Conservation (phyloP, 169 alveolate species). For the Cystoisospora suis region DNA sequence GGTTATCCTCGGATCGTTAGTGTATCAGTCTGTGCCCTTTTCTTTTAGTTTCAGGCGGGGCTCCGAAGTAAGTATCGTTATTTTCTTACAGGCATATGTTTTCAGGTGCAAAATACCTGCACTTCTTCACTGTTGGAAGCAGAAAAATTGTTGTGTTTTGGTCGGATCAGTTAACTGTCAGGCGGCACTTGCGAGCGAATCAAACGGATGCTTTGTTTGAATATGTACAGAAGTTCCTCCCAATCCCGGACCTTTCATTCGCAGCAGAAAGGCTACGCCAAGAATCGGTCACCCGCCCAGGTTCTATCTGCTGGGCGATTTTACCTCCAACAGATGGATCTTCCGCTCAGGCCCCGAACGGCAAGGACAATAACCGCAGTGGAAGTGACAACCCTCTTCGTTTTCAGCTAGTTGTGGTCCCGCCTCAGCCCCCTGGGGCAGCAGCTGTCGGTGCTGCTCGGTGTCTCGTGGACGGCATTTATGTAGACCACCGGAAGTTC, state of each 20-base stretch:
- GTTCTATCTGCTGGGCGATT: conserved; percentile 79
- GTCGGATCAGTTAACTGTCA: too few species aligned
- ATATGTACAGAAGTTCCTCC: conserved; percentile 71
- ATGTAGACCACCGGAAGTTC: conserved; percentile 78
- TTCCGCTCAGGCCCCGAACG: conserved; percentile 40
- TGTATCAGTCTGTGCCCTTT: too few species aligned
- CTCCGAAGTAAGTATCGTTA: too few species aligned
- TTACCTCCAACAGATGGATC: conserved; percentile 75
- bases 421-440: conserved; percentile 72
- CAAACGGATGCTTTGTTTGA: background rate
- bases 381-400: conserved; percentile 70
- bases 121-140: too few species aligned
- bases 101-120: too few species aligned
- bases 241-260: conserved; percentile 68
- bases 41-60: too few species aligned
- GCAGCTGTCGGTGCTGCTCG: background rate
- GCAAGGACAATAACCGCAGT: background rate
- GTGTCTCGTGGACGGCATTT: conserved; percentile 78
- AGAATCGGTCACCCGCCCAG: conserved; percentile 79
- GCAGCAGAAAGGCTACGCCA: conserved; percentile 77
- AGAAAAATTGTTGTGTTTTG: too few species aligned
- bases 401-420: conserved; percentile 79
- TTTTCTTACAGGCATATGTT: too few species aligned
- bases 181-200: background rate
- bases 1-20: too few species aligned